Base-by-base conservation (phyloP, 495 filamentous ascomycete species). In the Umbilicaria muhlenbergii region DNA sequence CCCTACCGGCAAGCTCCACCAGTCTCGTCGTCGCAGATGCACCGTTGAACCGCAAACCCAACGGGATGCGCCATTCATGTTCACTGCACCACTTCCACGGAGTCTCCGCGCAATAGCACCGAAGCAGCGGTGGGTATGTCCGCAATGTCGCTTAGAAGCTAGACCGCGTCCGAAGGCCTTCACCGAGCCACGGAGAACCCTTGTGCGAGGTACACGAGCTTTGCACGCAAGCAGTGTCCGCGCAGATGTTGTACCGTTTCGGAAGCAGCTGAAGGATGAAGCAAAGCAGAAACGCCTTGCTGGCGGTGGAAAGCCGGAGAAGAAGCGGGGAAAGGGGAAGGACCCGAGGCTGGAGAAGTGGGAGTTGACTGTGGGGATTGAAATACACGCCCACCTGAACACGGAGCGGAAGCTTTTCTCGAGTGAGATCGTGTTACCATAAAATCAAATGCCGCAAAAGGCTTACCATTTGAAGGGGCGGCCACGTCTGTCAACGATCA, bases 301-400 rank as follows among this genome's bases (percentile, higher is more conserved):
- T 39, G 34, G 39, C 58, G 62, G 46, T 13, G 34, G 7, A 13
- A 13, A 18, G n/a, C 15, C 2, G 13, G 5, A 11, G 24, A 18
- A 3, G 4, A 38, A 41, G 8, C 17, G 19, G 13, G 15, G 34
- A 11, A 28, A 40, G n/a, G 15, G 13, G 13, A 40, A 40, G 14
- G 7, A 13, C 6, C 19, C 21, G 8, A 60, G 54, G 11, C 51
- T 56, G 31, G 55, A 64, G 33, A 62, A 65, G 45, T 98, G 88
- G 89, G 81, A 91, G 50, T 67, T 96, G 53, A 94, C 89, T 0
- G 86, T 94, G 12, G 91, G 91, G 37, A 83, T 99, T 52, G 91
- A 99, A 63, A 87, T 99, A 52, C 92, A 99, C 59, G 91, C 92
- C 11, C 89, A 96, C 57, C 66, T 99, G 51, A 89, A 95, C 57